Evolutionary conservation across 768 basidiomycete genomes (phyloP).

Genomic region (Boletus sensibilis): DNA sequence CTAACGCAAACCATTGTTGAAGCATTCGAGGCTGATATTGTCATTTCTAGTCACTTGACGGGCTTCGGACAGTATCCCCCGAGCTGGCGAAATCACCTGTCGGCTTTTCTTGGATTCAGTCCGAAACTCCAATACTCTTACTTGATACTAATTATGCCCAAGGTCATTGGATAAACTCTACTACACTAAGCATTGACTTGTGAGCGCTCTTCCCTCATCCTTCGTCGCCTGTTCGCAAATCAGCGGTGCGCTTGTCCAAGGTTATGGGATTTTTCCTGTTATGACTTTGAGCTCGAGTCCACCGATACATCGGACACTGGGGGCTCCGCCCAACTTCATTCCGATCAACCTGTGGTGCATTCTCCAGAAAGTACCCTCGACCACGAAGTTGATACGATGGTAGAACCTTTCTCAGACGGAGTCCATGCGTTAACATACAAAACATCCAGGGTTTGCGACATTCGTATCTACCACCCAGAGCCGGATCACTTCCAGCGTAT

Average conservation of each 20-base stretch:
- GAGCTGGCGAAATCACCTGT: slow-evolving; percentile 20
- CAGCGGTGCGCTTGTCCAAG: slow-evolving; percentile 4
- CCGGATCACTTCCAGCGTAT: not conserved
- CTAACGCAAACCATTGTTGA: not conserved
- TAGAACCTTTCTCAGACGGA: slow-evolving; percentile 3
- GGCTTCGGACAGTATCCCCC: slow-evolving; percentile 24
- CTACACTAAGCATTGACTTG: slow-evolving; percentile 22
- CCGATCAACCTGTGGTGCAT: not conserved
- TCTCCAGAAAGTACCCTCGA: not conserved
- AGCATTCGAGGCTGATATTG: not conserved
- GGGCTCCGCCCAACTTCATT: not conserved
- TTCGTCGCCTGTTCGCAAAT: not conserved
- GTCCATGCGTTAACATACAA: slow-evolving; percentile 7
- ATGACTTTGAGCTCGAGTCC: slow-evolving; percentile 20
- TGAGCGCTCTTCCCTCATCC: slow-evolving; percentile 10
- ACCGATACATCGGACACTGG: not conserved
- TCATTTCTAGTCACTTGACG: slow-evolving; percentile 21
- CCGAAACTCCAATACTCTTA: slow-evolving; percentile 27
- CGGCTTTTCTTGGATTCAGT: slow-evolving; percentile 29
- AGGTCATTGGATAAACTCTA: slow-evolving; percentile 19
- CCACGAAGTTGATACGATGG: slow-evolving; percentile 9
- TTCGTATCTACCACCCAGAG: not conserved
- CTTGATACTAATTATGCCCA: slow-evolving; percentile 10
- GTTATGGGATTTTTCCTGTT: slow-evolving; percentile 26
- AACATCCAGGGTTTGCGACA: slow-evolving; percentile 4